Base-by-base conservation (phyloP, 306 rosid species). In the Echinosophora koreensis region DNA sequence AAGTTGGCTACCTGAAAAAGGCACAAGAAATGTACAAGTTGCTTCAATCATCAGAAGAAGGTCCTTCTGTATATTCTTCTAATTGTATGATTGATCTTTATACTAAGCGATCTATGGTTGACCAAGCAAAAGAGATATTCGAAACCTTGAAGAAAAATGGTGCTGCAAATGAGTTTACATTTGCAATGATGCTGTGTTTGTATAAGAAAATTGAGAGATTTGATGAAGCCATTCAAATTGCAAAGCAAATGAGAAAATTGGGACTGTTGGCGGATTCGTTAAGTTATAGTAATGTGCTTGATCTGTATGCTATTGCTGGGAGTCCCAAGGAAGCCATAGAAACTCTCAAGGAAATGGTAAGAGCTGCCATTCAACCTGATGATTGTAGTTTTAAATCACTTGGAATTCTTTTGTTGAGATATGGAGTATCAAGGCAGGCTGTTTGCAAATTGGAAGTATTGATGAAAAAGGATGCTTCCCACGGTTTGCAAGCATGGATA, bases 51-150 rank as follows among this genome's bases (percentile, higher is more conserved):
- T 85, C 88, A 69, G 82, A 85, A 69, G 98, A 87, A 54, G 95
- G 93, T 78, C 87, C 90, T 14, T 2, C 86, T 35, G 55, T 86
- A 30, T 92, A 89, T 79, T 90, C 95, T 79, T 94, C 97, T 8
- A 94, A 94, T 71, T 92, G 97, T 73, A 88, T 94, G 97, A 88
- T 92, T 49, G 93, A 87, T 76, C 97, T 94, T 55, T 94, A 88
- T 80, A 84, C 90, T 6, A 84, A 83, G 78, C 92, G 77, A 10
- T 88, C 90, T 12, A 88, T 89, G 97, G 93, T 90, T 68, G 78
- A 87, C 68, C 87, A 89, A 80, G 95, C 95, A 60, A 84, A 88
- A 77, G 85, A 84, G 77, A 88, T 94, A 74, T 90, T 92, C 7
- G 87, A 89, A 77, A 62, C 81, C 72, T 75, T 92, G 84, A 89